Conservation (phyloP, 345 rosid genomes). For the Citrus mangshanensis region DNA sequence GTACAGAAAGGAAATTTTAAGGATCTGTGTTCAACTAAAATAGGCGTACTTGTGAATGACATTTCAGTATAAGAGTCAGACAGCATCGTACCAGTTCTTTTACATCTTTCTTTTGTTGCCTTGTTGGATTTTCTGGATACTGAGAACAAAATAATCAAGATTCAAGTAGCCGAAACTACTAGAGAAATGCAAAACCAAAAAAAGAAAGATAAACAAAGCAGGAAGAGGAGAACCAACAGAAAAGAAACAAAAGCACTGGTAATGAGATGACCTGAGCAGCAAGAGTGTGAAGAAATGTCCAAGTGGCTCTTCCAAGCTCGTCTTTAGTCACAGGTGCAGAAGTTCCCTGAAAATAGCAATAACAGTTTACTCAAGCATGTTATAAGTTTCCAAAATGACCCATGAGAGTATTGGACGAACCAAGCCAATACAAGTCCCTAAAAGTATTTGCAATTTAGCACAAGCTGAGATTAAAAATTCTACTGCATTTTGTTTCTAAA, state of each 20-base stretch:
- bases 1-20: not conserved
- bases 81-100: conserved; percentile 70
- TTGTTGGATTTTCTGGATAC: conserved; percentile 97
- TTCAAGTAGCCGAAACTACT: not conserved
- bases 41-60: not conserved
- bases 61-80: not conserved
- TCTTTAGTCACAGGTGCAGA: conserved; percentile 81
- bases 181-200: not conserved
- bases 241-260: not conserved
- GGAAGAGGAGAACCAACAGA: not conserved
- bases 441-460: not conserved
- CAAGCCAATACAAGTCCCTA: not conserved
- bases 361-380: not conserved
- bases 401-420: conserved; percentile 7
- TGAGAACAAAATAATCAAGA: conserved; percentile 25
- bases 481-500: not conserved
- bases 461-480: not conserved
- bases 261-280: conserved; percentile 73
- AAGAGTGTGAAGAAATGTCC: conserved; percentile 96
- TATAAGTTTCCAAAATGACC: not conserved
- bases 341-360: conserved; percentile 35
- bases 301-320: conserved; percentile 91
- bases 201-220: not conserved
- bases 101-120: conserved; percentile 89
- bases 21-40: not conserved